Evolutionary conservation across 2,329 filamentous ascomycete species (phyloP), one percentile per base, ranked within the genome.

Genomic region (Epichloe coenophiala): DNA sequence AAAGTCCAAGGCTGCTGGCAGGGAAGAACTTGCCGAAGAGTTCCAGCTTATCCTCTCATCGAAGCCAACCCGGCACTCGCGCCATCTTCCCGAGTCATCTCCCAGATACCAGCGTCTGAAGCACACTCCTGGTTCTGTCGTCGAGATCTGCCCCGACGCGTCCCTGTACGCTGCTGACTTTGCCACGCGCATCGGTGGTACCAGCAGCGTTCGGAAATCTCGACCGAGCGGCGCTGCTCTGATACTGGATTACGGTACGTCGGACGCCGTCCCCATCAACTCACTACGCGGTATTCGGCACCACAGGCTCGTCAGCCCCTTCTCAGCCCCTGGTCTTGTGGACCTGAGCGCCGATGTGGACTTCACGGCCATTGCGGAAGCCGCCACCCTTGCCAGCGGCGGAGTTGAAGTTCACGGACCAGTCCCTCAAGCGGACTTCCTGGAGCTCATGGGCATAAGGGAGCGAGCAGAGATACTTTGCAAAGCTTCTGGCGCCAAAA

Each of bases 341-440:
- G 93, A 98, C 63, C 73, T 98, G 21, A 89, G 83, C 57, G 91
- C 87, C 1, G 91, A 98, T 62, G 93, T 98, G 1, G 93, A 98
- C 66, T 98, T 98, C 63, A 78, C 80, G 0, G 88, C 84, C 11
- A 71, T 98, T 1, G 90, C 89, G 0, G 90, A 97, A 63, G 76
- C 85, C 1, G 90, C 90, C 0, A 75, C 87, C 44, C 71, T 77
- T 39, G 86, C 86, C 0, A 90, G 84, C 56, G 77, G 83, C 1
- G 84, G 83, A 2, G 81, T 97, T 4, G 93, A 98, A 66, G 87
- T 95, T 6, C 90, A 97, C 61, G 93, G 93, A 0, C 93, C 93
- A 0, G 83, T 95, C 1, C 81, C 89, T 54, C 93, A 98, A 68
- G 88, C 80, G 0, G 72, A 76, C 39, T 98, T 95, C 65, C 68